Evolutionary conservation across 257 asterid species (phyloP).

Genomic region (Orobanche coerulescens): DNA sequence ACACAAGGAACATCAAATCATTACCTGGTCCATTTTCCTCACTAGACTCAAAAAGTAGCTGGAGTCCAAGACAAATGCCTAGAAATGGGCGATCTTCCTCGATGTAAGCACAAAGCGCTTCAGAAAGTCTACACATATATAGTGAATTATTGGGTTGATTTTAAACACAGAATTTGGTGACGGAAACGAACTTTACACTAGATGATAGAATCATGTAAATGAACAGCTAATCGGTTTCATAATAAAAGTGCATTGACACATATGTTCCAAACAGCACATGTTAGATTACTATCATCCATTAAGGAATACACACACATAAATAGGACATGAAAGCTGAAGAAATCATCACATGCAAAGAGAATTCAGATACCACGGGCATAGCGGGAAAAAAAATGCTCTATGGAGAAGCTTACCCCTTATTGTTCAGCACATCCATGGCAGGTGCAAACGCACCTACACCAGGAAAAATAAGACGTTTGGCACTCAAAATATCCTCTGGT

Average conservation of each 20-base stretch:
- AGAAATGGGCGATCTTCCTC: slow-evolving; percentile 94
- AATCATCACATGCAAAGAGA: neutral
- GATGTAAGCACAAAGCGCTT: slow-evolving; percentile 71
- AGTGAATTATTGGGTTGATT: slow-evolving; percentile 12
- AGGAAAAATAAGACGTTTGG: slow-evolving; percentile 78
- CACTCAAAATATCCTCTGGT: slow-evolving; percentile 76
- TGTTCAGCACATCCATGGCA: slow-evolving; percentile 87
- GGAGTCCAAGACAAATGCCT: slow-evolving; percentile 97
- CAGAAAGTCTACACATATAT: slow-evolving; percentile 56
- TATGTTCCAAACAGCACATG: neutral
- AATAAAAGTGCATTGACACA: neutral
- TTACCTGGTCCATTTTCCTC: slow-evolving; percentile 94
- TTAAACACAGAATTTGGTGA: neutral
- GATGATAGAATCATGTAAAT: neutral
- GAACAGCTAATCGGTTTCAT: neutral
- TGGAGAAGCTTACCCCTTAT: slow-evolving; percentile 51
- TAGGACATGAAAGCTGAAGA: neutral
- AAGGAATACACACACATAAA: neutral
- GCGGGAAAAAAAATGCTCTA: neutral
- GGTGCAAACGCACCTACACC: slow-evolving; percentile 98
- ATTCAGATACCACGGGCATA: neutral
- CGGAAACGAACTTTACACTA: neutral
- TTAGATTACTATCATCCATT: too few species aligned
- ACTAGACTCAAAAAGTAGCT: slow-evolving; percentile 92
- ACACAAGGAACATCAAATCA: neutral